Conservation (phyloP, 768 basidiomycete species). For the Ramaria rubella region DNA sequence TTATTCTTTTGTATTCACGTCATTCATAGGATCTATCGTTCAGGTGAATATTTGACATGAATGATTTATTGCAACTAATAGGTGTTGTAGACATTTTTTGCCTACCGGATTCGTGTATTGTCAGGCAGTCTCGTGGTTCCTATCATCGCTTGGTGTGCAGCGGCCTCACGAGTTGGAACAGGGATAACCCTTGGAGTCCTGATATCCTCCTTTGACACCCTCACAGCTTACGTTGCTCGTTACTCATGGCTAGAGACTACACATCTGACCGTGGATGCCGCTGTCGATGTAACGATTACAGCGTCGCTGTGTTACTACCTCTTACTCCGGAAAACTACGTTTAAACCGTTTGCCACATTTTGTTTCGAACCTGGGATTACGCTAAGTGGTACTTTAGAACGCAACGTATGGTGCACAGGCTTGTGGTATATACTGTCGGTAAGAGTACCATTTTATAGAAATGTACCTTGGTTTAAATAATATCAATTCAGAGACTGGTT, state of each 20-base stretch:
- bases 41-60: not conserved
- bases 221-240: not conserved
- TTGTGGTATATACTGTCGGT: not conserved
- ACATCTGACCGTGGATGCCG: not conserved
- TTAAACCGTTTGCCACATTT: not conserved
- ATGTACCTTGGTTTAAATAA: not conserved
- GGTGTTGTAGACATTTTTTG: not conserved
- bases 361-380: too few species aligned
- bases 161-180: not conserved
- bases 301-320: not conserved
- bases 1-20: not conserved
- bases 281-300: not conserved
- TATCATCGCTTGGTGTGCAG: not conserved
- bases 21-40: not conserved
- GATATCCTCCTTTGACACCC: not conserved
- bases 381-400: not conserved
- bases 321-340: not conserved
- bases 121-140: not conserved
- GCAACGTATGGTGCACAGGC: not conserved
- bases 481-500: not conserved
- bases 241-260: not conserved
- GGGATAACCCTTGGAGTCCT: not conserved
- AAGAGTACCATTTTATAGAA: not conserved
- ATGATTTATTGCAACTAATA: not conserved
- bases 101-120: conserved; percentile 2